These are phyloP conservation scores for Periconia sp. DNA, from an alignment of 2,329 filamentous ascomycete species.

Conservation along the genomic window DNA sequence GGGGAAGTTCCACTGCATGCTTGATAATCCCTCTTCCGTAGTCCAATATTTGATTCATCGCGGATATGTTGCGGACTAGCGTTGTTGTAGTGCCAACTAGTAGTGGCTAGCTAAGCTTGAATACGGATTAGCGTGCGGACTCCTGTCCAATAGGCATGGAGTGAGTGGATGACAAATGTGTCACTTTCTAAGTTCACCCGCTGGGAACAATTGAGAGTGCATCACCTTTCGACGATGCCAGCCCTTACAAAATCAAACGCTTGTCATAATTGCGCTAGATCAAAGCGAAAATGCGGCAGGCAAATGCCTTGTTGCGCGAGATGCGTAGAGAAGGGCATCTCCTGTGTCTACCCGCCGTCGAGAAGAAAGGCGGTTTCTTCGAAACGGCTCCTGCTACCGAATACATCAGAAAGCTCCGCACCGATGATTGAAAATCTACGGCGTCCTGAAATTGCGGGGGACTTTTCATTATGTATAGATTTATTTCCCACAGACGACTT, in stretches of 20 bases:
- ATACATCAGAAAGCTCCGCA: not conserved
- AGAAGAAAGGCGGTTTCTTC: not conserved
- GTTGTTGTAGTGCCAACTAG: not conserved
- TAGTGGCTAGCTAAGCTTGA: not conserved
- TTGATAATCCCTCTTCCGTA: no score
- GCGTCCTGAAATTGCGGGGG: not conserved
- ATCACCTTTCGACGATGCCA: not conserved
- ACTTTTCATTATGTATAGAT: not conserved
- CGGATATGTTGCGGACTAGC: not conserved
- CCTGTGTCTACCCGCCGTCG: constrained; percentile 4
- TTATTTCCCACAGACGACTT: not conserved
- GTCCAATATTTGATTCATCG: not conserved
- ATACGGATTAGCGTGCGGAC: not conserved
- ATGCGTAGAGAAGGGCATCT: constrained; percentile 4
- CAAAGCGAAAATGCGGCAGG: constrained; percentile 8
- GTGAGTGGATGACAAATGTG: not conserved
- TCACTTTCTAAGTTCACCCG: not conserved
- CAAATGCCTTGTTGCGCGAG: constrained; percentile 3
- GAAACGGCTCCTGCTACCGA: not conserved
- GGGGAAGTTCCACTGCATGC: no score
- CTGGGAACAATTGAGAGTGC: no score
- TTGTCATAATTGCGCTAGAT: not conserved
- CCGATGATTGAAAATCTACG: no score
- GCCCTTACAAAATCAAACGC: not conserved
- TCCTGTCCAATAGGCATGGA: not conserved